Conservation (phyloP, 2,329 filamentous ascomycete species). For the Exophiala bonariae region DNA sequence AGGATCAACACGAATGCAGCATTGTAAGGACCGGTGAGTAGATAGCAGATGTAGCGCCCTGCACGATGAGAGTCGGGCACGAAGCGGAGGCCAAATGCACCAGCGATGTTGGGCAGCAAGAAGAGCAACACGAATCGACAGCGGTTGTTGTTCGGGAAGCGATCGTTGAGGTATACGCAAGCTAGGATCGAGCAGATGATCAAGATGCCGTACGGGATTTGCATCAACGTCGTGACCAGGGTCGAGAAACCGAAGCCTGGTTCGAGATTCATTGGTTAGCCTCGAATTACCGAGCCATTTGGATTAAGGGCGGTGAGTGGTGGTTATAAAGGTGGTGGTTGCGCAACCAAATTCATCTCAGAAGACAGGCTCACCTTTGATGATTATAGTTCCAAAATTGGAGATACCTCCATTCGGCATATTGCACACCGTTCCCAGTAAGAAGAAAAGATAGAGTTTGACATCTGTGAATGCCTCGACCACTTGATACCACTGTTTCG, state of each 20-base stretch:
- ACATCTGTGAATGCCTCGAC: conserved; percentile 58
- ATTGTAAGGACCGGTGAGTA: conserved; percentile 56
- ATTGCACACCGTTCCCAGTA: conserved; percentile 53
- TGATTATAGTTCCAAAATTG: conserved; percentile 61
- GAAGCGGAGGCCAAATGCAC: conserved; percentile 59
- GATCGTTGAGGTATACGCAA: conserved; percentile 51
- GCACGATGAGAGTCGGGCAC: conserved; percentile 52
- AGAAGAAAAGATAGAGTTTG: conserved; percentile 60
- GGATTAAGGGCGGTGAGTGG: not conserved
- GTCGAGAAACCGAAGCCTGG: conserved; percentile 40
- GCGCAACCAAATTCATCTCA: not conserved
- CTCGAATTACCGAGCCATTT: not conserved
- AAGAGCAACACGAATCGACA: conserved; percentile 57
- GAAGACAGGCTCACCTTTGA: conserved; percentile 31
- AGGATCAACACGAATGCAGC: conserved; percentile 54
- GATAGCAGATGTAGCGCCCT: conserved; percentile 60
- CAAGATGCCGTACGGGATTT: conserved; percentile 44
- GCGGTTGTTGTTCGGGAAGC: conserved; percentile 46
- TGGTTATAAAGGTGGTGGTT: not conserved
- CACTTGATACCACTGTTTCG: conserved; percentile 48
- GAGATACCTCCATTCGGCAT: conserved; percentile 58
- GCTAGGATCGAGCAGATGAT: conserved; percentile 52
- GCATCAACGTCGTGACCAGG: conserved; percentile 36
- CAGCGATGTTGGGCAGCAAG: conserved; percentile 60
- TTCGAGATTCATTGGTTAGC: conserved; percentile 33